These are phyloP conservation scores for Uncinocarpus reesii DNA, from an alignment of 2,329 filamentous ascomycete species.

Conservation along the genomic window DNA sequence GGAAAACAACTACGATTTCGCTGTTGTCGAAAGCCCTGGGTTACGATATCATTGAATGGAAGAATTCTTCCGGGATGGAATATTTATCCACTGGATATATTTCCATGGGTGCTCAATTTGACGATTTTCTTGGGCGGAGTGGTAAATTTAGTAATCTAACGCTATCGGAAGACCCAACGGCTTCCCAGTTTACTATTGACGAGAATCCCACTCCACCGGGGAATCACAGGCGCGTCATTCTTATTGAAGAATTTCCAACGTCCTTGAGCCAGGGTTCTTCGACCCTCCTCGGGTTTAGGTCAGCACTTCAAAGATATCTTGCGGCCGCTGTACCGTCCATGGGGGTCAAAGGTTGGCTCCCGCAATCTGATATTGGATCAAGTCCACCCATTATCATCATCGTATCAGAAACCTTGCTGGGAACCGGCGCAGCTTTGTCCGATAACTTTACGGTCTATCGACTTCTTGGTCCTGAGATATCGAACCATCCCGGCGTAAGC, in stretches of 20 bases:
- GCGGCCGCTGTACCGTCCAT: slow-evolving; percentile 52
- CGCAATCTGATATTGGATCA: slow-evolving; percentile 28
- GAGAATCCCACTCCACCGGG: slow-evolving; percentile 19
- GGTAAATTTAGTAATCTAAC: slow-evolving; percentile 69
- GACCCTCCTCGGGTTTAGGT: slow-evolving; percentile 60
- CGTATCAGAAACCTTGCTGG: slow-evolving; percentile 80
- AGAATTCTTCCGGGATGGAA: slow-evolving; percentile 60
- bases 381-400: slow-evolving; percentile 73
- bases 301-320: slow-evolving; percentile 64
- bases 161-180: slow-evolving; percentile 22
- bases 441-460: slow-evolving; percentile 92
- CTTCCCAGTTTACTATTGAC: background rate
- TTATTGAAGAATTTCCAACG: slow-evolving; percentile 75
- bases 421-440: slow-evolving; percentile 70
- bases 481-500: slow-evolving; percentile 66
- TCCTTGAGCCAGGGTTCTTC: slow-evolving; percentile 58
- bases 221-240: slow-evolving; percentile 46
- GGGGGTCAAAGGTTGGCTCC: slow-evolving; percentile 27
- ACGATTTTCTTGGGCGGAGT: slow-evolving; percentile 77
- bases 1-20: slow-evolving; percentile 79
- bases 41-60: slow-evolving; percentile 78
- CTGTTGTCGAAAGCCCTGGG: slow-evolving; percentile 68
- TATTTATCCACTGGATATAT: slow-evolving; percentile 52
- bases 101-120: slow-evolving; percentile 70
- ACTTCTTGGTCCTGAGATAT: slow-evolving; percentile 74